These are phyloP conservation scores for Phytophthora brassicae DNA, from an alignment of 352 stramenopile species.

Conservation along the genomic window DNA sequence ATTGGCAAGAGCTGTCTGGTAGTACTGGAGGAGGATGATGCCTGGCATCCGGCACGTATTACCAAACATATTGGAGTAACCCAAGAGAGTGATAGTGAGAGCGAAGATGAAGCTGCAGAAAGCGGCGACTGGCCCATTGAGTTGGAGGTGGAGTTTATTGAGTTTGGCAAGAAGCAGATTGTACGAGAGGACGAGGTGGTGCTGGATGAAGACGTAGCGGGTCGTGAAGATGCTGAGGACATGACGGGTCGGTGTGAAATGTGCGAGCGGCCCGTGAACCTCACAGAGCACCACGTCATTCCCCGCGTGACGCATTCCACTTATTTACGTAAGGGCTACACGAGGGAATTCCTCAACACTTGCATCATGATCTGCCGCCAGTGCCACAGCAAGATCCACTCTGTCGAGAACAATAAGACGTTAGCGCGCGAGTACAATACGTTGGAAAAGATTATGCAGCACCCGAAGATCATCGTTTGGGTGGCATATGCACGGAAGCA, in stretches of 20 bases:
- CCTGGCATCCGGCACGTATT: constrained; percentile 75
- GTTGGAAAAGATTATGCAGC: constrained; percentile 89
- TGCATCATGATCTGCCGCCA: constrained; percentile 91
- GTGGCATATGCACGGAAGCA: constrained; percentile 89
- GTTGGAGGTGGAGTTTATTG: constrained; percentile 73
- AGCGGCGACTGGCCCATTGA: constrained; percentile 24
- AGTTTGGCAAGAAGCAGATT: constrained; percentile 77
- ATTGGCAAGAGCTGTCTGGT: constrained; percentile 63
- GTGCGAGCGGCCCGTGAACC: constrained; percentile 90
- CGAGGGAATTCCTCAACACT: constrained; percentile 74
- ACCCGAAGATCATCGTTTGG: constrained; percentile 88
- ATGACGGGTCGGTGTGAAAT: constrained; percentile 77
- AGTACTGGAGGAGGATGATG: constrained; percentile 66
- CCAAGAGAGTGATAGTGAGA: constrained; percentile 10
- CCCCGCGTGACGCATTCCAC: constrained; percentile 80
- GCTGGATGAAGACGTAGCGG: constrained; percentile 72
- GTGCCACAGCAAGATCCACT: constrained; percentile 93
- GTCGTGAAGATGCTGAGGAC: constrained; percentile 55
- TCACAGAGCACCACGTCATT: constrained; percentile 94
- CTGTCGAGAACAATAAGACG: constrained; percentile 87
- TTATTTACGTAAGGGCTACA: constrained; percentile 82
- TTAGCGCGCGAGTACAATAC: constrained; percentile 91
- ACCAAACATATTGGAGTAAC: constrained; percentile 34
- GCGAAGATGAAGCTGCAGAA: neutral
- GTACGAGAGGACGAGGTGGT: constrained; percentile 61